These are phyloP conservation scores for Fusarium lyarnte DNA, from an alignment of 2,329 filamentous ascomycete genomes.

Conservation along the genomic window DNA sequence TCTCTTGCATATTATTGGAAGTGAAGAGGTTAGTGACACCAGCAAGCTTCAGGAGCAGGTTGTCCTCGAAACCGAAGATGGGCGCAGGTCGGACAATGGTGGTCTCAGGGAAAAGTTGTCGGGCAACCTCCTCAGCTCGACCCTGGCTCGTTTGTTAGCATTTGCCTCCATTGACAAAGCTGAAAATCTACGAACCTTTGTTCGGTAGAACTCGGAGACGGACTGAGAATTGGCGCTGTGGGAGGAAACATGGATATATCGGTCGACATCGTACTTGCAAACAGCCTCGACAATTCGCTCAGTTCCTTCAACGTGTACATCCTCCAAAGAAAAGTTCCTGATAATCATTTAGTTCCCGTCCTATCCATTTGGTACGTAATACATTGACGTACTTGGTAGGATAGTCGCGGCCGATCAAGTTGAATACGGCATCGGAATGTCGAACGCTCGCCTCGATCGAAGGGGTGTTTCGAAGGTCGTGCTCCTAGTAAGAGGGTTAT, in stretches of 20 bases:
- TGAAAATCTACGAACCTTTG: slow-evolving; percentile 70
- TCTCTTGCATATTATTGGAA: slow-evolving; percentile 92
- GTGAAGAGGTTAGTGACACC: slow-evolving; percentile 84
- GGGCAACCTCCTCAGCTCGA: slow-evolving; percentile 82
- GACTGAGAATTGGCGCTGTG: slow-evolving; percentile 88
- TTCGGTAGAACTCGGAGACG: slow-evolving; percentile 86
- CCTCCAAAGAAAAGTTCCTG: slow-evolving; percentile 91
- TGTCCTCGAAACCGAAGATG: slow-evolving; percentile 95
- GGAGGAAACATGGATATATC: slow-evolving; percentile 95
- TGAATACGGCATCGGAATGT: slow-evolving; percentile 98
- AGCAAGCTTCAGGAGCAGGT: slow-evolving; percentile 86
- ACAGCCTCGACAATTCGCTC: slow-evolving; percentile 93
- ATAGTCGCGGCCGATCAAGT: slow-evolving; percentile 92
- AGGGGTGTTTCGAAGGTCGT: slow-evolving; percentile 90
- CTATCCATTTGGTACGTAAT: not conserved
- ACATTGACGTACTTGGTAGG: slow-evolving; percentile 79
- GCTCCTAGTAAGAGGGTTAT: slow-evolving; percentile 70
- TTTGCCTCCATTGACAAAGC: not conserved
- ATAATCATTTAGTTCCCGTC: slow-evolving; percentile 34
- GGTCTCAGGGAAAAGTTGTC: slow-evolving; percentile 93
- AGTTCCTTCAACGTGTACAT: slow-evolving; percentile 92
- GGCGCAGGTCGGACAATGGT: slow-evolving; percentile 95
- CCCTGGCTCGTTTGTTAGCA: slow-evolving; percentile 59
- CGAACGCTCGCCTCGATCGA: slow-evolving; percentile 97
- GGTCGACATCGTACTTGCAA: slow-evolving; percentile 97